Conservation (phyloP, 495 filamentous ascomycete species). For the Cryomyces minteri region DNA sequence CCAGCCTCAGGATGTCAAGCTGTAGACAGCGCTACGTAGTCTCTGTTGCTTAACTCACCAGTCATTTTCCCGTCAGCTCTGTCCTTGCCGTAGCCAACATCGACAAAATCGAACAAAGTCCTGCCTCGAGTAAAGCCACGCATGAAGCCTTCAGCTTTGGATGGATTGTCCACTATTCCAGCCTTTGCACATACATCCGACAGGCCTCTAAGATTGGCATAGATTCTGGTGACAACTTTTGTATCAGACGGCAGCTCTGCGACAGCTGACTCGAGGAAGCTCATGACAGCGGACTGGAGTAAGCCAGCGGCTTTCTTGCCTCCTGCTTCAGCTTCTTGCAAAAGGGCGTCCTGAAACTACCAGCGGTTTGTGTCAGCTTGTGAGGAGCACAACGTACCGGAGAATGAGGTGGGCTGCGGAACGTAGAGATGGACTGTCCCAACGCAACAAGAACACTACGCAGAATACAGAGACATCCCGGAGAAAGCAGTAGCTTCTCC, state of each 20-base stretch:
- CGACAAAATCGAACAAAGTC: conserved; percentile 54
- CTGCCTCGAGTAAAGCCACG: conserved; percentile 59
- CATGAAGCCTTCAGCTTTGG: conserved; percentile 45
- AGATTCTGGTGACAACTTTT: conserved; percentile 49
- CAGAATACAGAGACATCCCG: no score
- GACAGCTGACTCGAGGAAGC: conserved; percentile 27
- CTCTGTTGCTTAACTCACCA: conserved; percentile 33
- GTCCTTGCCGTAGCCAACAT: conserved; percentile 53
- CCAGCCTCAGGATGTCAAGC: no score
- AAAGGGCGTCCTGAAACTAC: conserved; percentile 46
- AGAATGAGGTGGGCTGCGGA: no score
- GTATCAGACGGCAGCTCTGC: conserved; percentile 28
- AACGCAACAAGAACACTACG: no score
- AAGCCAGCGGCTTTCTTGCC: conserved; percentile 50
- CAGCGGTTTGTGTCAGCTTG: neutral
- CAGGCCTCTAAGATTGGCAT: conserved; percentile 49
- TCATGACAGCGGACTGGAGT: conserved; percentile 33
- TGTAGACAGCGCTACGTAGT: neutral
- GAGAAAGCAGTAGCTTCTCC: no score
- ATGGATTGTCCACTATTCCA: conserved; percentile 34
- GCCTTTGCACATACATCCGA: conserved; percentile 36
- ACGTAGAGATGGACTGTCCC: no score
- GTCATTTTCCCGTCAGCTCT: conserved; percentile 55
- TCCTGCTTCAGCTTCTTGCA: conserved; percentile 46
- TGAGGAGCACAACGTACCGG: no score